Conservation (phyloP, 2,329 filamentous ascomycete genomes). For the Venturia asperata region DNA sequence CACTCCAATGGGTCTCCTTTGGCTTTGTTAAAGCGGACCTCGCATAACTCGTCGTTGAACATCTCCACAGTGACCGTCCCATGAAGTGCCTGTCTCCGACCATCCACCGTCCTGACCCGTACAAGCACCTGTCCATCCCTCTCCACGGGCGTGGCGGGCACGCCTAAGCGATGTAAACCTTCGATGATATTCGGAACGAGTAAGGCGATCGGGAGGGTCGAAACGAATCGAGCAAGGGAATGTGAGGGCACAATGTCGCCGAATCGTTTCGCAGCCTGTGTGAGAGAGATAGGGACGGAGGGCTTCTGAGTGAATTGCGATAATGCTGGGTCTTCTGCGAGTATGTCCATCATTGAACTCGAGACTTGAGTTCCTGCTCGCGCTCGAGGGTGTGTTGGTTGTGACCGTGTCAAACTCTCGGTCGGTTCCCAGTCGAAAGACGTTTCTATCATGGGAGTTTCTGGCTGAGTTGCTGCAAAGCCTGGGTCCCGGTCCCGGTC, state of each 20-base stretch:
- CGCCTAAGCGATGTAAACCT: conserved; percentile 75
- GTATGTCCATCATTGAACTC: conserved; percentile 46
- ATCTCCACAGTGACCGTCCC: conserved; percentile 69
- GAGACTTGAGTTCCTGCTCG: conserved; percentile 29
- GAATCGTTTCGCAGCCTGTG: conserved; percentile 82
- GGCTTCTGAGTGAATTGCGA: conserved; percentile 77
- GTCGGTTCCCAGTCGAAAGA: conserved; percentile 78
- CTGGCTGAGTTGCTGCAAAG: conserved; percentile 79
- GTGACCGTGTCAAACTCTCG: conserved; percentile 42
- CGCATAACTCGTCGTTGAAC: conserved; percentile 59
- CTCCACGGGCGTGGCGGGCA: conserved; percentile 48
- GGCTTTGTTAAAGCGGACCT: conserved; percentile 86
- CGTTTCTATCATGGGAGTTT: conserved; percentile 64
- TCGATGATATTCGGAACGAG: conserved; percentile 74
- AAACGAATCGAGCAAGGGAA: conserved; percentile 87
- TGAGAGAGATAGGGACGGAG: conserved; percentile 72
- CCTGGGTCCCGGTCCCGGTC: conserved; percentile 40
- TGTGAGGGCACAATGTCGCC: conserved; percentile 84
- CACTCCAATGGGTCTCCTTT: conserved; percentile 96
- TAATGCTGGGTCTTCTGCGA: conserved; percentile 78
- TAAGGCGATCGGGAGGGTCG: conserved; percentile 64
- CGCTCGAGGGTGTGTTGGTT: conserved; percentile 39
- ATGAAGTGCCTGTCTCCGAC: conserved; percentile 62
- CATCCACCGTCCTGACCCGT: conserved; percentile 67
- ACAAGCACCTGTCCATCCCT: conserved; percentile 53